Base-by-base conservation (phyloP, 192 early-diverging fungal genomes). In the Lobosporangium transversale region DNA sequence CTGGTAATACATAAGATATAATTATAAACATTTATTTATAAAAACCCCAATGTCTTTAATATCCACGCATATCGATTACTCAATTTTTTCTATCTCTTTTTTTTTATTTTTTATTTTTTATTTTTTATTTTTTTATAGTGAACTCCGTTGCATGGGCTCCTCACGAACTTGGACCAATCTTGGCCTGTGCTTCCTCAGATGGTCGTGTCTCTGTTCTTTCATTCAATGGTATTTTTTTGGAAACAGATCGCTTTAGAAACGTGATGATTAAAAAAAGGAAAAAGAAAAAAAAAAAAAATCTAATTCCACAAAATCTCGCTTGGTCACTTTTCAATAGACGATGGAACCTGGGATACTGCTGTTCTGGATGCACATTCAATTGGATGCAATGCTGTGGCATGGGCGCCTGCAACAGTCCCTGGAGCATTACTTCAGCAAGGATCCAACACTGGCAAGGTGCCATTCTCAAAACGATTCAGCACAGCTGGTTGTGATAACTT, bases 111-210 rank as follows among this genome's bases (percentile, higher is more conserved):
- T 26, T 2, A 6, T 30, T 53, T 9, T 5, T 37, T 54, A 54
- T 33, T 62, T 59, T 59, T 18, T 20, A n/a, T n/a, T n/a, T 32
- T 21, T 15, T 29, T 48, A 29, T 66, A 94, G 98, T 99, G 32
- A 99, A 98, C 68, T 94, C 97, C 18, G 89, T 99, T 57, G 85
- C 93, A 2, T 99, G 96, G 96, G 97, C 94, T 11, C 95, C 98
- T 27, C 96, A 98, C 66, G 98, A 99, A 79, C 86, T 95, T 54
- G 98, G 98, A 24, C 90, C 96, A 17, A 85, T 94, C 15, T 85
- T 99, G 62, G 90, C 92, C 14, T 95, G 93, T 66, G 98, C 90
- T 44, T 97, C 96, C 17, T 95, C 98, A 2, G 97, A 99, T 65
- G 96, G 97, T 44, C 94, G 93, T 62, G 90, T 96, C 8, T 97